Base-by-base conservation (phyloP, 1,284 basidiomycete species). In the Cryptococcus hybrid region DNA sequence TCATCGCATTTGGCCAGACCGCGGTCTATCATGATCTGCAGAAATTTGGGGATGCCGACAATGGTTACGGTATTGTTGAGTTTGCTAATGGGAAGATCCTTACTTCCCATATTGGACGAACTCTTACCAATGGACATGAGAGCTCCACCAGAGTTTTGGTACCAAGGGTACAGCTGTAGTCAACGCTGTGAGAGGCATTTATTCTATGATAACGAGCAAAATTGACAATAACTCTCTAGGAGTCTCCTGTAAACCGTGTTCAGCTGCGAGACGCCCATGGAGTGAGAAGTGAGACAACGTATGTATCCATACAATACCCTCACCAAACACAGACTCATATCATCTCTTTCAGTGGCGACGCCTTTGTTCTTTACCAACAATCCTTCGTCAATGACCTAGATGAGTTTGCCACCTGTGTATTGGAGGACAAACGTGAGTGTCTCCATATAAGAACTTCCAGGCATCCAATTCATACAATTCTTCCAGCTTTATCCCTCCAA, bases 11-110 rank as follows among this genome's bases (percentile, higher is more conserved):
- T 0, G 69, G 69, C 1, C 48, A 50, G n/a, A 65, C 52, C 24
- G 63, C 58, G 13, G 51, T 54, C 9, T 56, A 65, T 49, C 56
- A 59, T 34, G 66, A 65, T 45, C 57, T 71, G 34, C 18, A 36
- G 6, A 40, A 65, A 40, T 46, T 54, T 13, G 51, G 51, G 15
- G 69, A 71, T 47, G 48, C 53, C 24, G 66, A 68, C 59, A 66
- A 66, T 45, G 61, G 56, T 2, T 47, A 55, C 9, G 60, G 44
- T 15, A 11, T 59, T n/a, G 57, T 68, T 37, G 62, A 60, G 55
- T 67, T 65, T 47, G 49, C 35, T 13, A 60, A 60, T 43, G 66
- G 66, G 36, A 59, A 57, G 39, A n/a, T 57, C 34, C 51, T 54
- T 38, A 59, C 47, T 38, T 53, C 66, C 46, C 55, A 66, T 48